These are phyloP conservation scores for Talaromyces sp. DNA, from an alignment of 2,329 filamentous ascomycete species.

Conservation along the genomic window DNA sequence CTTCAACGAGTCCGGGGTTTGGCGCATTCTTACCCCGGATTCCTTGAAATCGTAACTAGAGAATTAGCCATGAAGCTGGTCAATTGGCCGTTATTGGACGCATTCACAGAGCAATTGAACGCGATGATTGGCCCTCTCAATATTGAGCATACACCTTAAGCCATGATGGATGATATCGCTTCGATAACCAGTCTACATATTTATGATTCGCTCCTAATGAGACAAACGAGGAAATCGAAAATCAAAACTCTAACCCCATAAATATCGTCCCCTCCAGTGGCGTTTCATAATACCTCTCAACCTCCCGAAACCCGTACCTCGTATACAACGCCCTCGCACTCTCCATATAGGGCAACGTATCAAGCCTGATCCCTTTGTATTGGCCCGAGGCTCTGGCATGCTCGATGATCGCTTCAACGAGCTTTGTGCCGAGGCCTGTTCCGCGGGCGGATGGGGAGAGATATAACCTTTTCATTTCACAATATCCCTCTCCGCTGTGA, in stretches of 20 bases:
- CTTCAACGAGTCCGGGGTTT: background rate
- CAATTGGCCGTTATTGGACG: background rate
- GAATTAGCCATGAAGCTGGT: background rate
- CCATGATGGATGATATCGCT: background rate
- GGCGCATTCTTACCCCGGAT: background rate
- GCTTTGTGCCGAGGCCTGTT: slow-evolving; percentile 47
- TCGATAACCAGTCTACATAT: background rate
- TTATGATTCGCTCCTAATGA: background rate
- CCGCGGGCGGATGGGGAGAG: slow-evolving; percentile 49
- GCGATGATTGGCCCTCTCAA: background rate
- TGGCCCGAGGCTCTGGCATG: slow-evolving; percentile 45
- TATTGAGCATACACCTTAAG: background rate
- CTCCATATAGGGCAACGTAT: slow-evolving; percentile 55
- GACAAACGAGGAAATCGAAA: background rate
- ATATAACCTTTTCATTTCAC: slow-evolving; percentile 60
- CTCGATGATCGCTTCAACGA: slow-evolving; percentile 47
- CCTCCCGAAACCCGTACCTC: slow-evolving; percentile 51
- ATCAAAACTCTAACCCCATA: slow-evolving; percentile 38
- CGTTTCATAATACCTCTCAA: slow-evolving; percentile 55
- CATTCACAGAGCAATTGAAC: background rate
- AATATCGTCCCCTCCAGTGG: slow-evolving; percentile 54
- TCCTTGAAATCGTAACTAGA: background rate
- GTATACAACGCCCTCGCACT: slow-evolving; percentile 51
- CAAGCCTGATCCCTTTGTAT: slow-evolving; percentile 54
- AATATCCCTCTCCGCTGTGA: slow-evolving; percentile 23